Base-by-base conservation (phyloP, 495 filamentous ascomycete species). In the Extremus antarcticus region DNA sequence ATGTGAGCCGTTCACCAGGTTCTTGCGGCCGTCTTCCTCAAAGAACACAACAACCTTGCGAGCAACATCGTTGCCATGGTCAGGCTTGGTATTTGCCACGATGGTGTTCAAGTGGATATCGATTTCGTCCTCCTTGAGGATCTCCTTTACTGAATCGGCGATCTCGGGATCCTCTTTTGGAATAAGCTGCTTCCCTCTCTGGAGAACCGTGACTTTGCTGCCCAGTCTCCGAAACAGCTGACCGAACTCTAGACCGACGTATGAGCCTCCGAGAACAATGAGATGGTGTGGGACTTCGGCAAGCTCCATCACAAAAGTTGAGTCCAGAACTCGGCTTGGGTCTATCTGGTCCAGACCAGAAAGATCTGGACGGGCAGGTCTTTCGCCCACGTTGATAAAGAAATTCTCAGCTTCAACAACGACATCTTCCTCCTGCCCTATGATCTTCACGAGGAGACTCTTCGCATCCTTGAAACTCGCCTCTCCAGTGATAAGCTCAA, bases 171-270 rank as follows among this genome's bases (percentile, higher is more conserved):
- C 75, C 49, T 78, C 75, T 3, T 65, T 51, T 19, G 67, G 65
- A 1, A 76, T 52, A 24, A 78, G 59, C 53, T 74, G 71, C 38
- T 48, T 50, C 0, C 65, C 66, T 3, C 73, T 60, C 52, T 77
- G 72, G 1, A 78, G 46, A 48, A 78, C 62, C 0, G 73, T 75
- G 20, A 78, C 74, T 23, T 66, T 52, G 15, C 70, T 58, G 1
- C 75, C 74, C 4, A 78, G 60, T 50, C 76, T 60, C 0, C 69
- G 61, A 55, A 77, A 74, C 43, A 78, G 58, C 58, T 78, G 76
- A n/a, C 65, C 74, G 54, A 77, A 78, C 51, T 78, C 76, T 3
- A 76, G 64, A 1, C 74, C 75, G 8, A 78, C 67, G 52, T 74
- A 74, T 1, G 74, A 74, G 21, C 76, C 75, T 16, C 76, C 75